Conservation (phyloP, 2,329 filamentous ascomycete species). For the Lasiodiplodia citricola region DNA sequence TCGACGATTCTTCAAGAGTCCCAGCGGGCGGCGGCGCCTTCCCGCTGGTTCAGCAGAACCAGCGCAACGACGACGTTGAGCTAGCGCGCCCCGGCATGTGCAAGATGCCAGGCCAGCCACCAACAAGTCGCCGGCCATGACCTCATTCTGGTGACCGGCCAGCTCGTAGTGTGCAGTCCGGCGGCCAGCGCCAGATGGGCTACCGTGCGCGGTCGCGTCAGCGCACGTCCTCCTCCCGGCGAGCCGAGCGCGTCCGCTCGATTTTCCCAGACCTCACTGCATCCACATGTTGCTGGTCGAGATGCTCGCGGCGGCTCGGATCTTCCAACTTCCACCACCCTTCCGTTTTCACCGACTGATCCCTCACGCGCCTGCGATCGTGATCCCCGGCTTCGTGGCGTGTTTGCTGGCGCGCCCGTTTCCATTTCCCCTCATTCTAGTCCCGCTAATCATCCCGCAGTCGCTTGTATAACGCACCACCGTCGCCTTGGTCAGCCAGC, state of each 20-base stretch:
- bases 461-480: neutral
- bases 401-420: neutral
- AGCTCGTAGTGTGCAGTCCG: neutral
- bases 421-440: neutral
- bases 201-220: slow-evolving; percentile 15
- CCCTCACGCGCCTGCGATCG: neutral
- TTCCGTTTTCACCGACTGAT: slow-evolving; percentile 7
- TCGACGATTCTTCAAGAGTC: neutral
- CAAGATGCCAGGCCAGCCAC: slow-evolving; percentile 9
- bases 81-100: slow-evolving; percentile 2
- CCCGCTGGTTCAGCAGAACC: neutral
- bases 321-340: neutral
- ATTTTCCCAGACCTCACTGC: slow-evolving; percentile 18
- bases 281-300: neutral
- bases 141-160: neutral
- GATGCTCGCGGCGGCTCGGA: neutral
- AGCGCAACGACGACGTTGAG: neutral
- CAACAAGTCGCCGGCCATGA: slow-evolving; percentile 4
- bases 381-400: neutral
- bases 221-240: slow-evolving; percentile 14
- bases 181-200: slow-evolving; percentile 13
- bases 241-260: neutral
- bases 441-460: neutral
- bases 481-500: neutral
- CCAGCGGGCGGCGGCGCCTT: neutral